Percentiles rank a stretch among this genome's conserved stretches.
phyloP scores from a whole-genome alignment of 2,329 filamentous ascomycete genomes.

The Massarina eburnea region DNA sequence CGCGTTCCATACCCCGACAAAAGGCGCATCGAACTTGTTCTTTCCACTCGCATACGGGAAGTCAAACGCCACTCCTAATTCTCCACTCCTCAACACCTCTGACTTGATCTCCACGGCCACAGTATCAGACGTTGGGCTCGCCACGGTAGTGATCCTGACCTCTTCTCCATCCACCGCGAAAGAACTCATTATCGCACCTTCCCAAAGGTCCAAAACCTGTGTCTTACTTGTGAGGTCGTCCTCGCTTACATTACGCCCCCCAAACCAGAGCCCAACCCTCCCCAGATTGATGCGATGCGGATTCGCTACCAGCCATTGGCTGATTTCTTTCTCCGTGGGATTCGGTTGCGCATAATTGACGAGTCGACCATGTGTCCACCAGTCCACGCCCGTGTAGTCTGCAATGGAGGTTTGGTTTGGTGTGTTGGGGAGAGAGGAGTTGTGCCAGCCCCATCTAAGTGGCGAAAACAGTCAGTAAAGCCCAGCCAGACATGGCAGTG shows the following conservation, averaged over 20 bases:
- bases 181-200: conserved; percentile 47
- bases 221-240: conserved; percentile 42
- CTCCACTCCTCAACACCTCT: conserved; percentile 40
- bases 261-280: conserved; percentile 52
- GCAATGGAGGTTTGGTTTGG: conserved; percentile 36
- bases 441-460: conserved; percentile 55
- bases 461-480: too few species aligned
- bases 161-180: conserved; percentile 46
- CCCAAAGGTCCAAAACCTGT: conserved; percentile 54
- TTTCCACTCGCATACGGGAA: conserved; percentile 53
- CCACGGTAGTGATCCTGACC: conserved; percentile 50
- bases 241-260: conserved; percentile 44
- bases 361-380: conserved; percentile 49
- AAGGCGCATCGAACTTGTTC: conserved; percentile 59
- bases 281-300: conserved; percentile 56
- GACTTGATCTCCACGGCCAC: conserved; percentile 50
- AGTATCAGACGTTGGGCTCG: conserved; percentile 51
- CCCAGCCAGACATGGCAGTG: too few species aligned
- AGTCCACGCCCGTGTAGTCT: conserved; percentile 47
- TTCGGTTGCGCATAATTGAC: conserved; percentile 50
- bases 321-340: conserved; percentile 44
- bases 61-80: conserved; percentile 54
- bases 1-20: conserved; percentile 55
- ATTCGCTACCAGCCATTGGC: conserved; percentile 58
- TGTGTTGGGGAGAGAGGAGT: conserved; percentile 46